These are phyloP conservation scores for Abrus precatorius DNA, from an alignment of 306 rosid genomes.

Conservation along the genomic window DNA sequence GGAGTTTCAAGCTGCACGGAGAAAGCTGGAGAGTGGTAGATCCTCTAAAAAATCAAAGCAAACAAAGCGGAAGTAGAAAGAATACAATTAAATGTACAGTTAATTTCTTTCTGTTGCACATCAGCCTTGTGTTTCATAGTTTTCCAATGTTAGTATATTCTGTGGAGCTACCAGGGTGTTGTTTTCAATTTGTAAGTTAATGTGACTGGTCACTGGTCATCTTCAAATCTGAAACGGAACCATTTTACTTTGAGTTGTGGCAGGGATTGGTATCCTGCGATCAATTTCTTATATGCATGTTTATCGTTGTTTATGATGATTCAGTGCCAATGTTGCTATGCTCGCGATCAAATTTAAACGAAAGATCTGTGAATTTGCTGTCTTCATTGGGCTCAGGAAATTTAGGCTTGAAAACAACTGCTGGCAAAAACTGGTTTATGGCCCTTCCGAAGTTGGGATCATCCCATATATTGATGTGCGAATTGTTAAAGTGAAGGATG, in stretches of 20 bases:
- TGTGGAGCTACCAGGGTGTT: constrained; percentile 6
- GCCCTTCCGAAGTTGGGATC: not conserved
- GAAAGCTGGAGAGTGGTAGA: constrained; percentile 71
- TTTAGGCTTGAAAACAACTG: constrained; percentile 15
- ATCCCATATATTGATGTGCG: not conserved
- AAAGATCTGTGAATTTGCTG: not conserved
- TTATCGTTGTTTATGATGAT: constrained; percentile 3
- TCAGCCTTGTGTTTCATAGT: constrained; percentile 25
- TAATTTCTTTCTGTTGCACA: constrained; percentile 22
- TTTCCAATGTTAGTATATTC: constrained; percentile 26
- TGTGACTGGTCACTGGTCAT: constrained; percentile 30
- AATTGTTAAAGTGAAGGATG: not conserved
- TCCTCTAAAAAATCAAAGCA: constrained; percentile 69
- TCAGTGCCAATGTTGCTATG: not conserved
- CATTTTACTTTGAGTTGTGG: constrained; percentile 35
- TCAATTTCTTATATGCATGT: not conserved
- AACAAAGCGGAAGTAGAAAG: constrained; percentile 68
- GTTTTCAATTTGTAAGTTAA: constrained; percentile 28
- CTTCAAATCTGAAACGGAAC: constrained; percentile 24
- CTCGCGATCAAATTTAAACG: not conserved
- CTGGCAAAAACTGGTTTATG: not conserved
- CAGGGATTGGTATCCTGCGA: constrained; percentile 21
- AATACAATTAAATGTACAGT: constrained; percentile 7
- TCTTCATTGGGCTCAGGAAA: not conserved
- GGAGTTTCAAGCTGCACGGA: constrained; percentile 82